Percentiles rank a stretch among this genome's conserved stretches.
Conservation (phyloP, 169 alveolate genomes). For the Sarcocystis neurona region DNA sequence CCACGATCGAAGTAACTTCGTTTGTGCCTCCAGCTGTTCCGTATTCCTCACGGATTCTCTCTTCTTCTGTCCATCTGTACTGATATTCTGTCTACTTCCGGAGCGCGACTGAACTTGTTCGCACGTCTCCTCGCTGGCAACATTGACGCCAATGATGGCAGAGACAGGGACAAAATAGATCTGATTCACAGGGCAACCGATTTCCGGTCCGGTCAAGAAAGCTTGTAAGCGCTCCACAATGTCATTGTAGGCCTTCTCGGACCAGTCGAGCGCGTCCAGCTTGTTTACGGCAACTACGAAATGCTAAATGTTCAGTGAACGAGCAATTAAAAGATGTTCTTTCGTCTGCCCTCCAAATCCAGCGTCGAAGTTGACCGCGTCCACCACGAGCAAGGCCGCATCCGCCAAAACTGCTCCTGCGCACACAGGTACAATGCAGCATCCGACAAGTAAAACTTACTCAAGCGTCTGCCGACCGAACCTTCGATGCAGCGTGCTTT, state of each 20-base stretch:
- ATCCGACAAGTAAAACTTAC: too few relatives aligned
- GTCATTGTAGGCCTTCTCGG: neutral
- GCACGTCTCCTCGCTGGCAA: neutral
- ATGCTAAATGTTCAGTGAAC: slow-evolving; percentile 86
- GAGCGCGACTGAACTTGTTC: slow-evolving; percentile 34
- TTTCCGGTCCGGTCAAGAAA: slow-evolving; percentile 54
- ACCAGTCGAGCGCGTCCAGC: slow-evolving; percentile 80
- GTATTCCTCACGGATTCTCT: neutral
- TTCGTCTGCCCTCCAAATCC: slow-evolving; percentile 92
- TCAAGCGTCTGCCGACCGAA: too few relatives aligned
- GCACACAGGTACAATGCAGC: too few relatives aligned
- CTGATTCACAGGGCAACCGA: slow-evolving; percentile 26
- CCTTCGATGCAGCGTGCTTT: too few relatives aligned
- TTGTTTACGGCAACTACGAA: slow-evolving; percentile 90
- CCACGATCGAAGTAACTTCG: slow-evolving; percentile 18
- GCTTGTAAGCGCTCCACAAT: slow-evolving; percentile 28
- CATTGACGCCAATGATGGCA: slow-evolving; percentile 49
- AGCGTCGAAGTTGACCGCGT: slow-evolving; percentile 64
- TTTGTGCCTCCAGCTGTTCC: slow-evolving; percentile 10
- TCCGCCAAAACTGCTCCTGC: slow-evolving; percentile 90
- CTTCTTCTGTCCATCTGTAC: neutral
- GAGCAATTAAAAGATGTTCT: slow-evolving; percentile 89
- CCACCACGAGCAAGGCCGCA: slow-evolving; percentile 93
- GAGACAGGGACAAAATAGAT: slow-evolving; percentile 44
- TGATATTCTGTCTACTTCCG: slow-evolving; percentile 95